Base-by-base conservation (phyloP, 2,329 filamentous ascomycete species). In the Claviceps sp. region DNA sequence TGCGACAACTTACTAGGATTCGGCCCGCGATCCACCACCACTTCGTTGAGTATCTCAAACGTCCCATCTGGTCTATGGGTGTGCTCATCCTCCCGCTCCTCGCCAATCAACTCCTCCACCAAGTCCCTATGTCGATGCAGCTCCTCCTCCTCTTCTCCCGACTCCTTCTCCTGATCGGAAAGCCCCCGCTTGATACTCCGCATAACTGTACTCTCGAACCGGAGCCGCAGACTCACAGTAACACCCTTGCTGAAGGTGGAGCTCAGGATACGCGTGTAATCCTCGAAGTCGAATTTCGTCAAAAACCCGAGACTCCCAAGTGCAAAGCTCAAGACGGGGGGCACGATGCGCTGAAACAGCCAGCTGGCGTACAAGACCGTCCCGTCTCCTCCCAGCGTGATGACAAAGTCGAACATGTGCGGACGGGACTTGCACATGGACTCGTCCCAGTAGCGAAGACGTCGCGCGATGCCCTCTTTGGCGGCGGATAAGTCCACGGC, bases 171-270 rank as follows among this genome's bases (percentile, higher is more conserved):
- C 3, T 55, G 40, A 29, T 59, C 53, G 3, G 55, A 29, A 3
- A 61, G 65, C 47, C 71, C 72, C 42, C 66, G 71, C 53, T 70
- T 70, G 61, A 81, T 78, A 54, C 83, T 85, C 57, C 91, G 79
- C 91, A 97, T 96, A 29, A 96, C 79, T 0, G 89, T 96, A 29
- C 86, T 90, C 68, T 97, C 93, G 60, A 98, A 96, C 40, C 93
- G 80, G 54, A 97, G 70, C 44, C 93, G 78, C 55, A 98, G 69
- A 60, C 87, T 94, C 17, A 97, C 87, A 0, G 86, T 93, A 20
- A 97, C 85, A 6, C 93, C 93, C 53, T 94, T 83, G 42, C 72
- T 74, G 58, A 96, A 93, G 0, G 86, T 83, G 45, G 75, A 79
- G 3, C 75, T 78, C 36, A 96, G 74, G 2, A 80, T 94, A 14